Evolutionary conservation across 2,329 filamentous ascomycete species (phyloP).

Genomic region (Madurella fahalii): DNA sequence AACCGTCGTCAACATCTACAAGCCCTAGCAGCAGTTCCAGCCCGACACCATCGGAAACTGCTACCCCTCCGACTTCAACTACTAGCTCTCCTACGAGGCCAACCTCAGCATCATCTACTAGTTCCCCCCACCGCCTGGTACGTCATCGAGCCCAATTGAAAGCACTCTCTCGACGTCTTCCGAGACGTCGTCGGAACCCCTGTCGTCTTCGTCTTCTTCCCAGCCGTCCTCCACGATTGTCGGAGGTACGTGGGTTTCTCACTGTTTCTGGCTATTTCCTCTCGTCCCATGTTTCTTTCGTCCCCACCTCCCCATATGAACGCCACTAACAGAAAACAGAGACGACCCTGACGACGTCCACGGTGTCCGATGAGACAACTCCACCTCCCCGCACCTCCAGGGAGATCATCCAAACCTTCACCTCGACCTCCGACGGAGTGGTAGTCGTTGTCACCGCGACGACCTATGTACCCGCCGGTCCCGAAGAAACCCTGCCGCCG

Average conservation of each 20-base stretch:
- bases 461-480: constrained; percentile 44
- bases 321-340: constrained; percentile 10
- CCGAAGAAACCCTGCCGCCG: constrained; percentile 27
- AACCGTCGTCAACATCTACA: neutral
- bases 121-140: constrained; percentile 28
- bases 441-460: constrained; percentile 47
- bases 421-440: constrained; percentile 45
- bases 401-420: constrained; percentile 36
- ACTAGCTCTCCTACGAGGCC: neutral
- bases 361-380: constrained; percentile 4
- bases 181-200: constrained; percentile 13
- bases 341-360: constrained; percentile 20
- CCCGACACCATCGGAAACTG: neutral
- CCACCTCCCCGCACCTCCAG: constrained; percentile 27
- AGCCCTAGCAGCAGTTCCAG: neutral
- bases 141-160: constrained; percentile 26
- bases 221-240: constrained; percentile 19
- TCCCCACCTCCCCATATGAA: neutral
- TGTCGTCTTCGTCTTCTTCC: constrained; percentile 15
- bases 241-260: constrained; percentile 23
- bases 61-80: neutral
- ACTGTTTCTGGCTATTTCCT: neutral
- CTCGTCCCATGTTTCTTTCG: neutral
- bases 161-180: constrained; percentile 26
- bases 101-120: constrained; percentile 1